Base-by-base conservation (phyloP, 129 eudicot genomes). In the Calendula officinalis region DNA sequence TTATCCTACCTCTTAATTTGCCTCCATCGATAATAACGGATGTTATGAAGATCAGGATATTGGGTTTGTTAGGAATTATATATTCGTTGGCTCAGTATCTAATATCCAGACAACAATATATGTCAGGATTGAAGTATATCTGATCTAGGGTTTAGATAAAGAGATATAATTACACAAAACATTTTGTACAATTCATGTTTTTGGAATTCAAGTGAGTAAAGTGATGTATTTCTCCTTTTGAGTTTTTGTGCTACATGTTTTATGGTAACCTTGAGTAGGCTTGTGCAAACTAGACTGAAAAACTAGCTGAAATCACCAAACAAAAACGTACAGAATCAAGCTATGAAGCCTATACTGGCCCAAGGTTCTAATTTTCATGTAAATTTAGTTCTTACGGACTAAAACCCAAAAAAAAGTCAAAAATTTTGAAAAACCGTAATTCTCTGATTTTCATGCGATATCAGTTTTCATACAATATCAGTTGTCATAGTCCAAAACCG, bases 81-180 rank as follows among this genome's bases (percentile, higher is more conserved):
- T 94, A 94, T 74, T 84, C 99, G 34, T 69, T 94, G 78, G 78
- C 83, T 32, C 99, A 94, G 80, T 88, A 81, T 78, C 76, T 94
- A 60, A 86, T 89, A 50, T 94, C 99, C 44, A 94, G 96, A 84
- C 99, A 89, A 42, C 92, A 82, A 56, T 77, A 88, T 80, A 83
- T 94, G 54, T 94, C 99, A 9, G 99, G 99, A 38, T 65, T 94
- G 86, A 94, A 86, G 80, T 94, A 81, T 67, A 94, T 94, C 71
- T 94, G 86, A 94, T 94, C 71, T 94, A 89, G 91, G 30, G 67
- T 46, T 56, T 56, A 69, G 45, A 41, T 5, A 62, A 51, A 14
- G 32, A 43, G 22, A 60, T 8, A 60, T 8, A 17, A 22, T 32
- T 56, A 73, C 61, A 73, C 60, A 40, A 56, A 74, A 60, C 2